Evolutionary conservation across 306 rosid species (phyloP).

Genomic region (Trichosanthes cucumerina): DNA sequence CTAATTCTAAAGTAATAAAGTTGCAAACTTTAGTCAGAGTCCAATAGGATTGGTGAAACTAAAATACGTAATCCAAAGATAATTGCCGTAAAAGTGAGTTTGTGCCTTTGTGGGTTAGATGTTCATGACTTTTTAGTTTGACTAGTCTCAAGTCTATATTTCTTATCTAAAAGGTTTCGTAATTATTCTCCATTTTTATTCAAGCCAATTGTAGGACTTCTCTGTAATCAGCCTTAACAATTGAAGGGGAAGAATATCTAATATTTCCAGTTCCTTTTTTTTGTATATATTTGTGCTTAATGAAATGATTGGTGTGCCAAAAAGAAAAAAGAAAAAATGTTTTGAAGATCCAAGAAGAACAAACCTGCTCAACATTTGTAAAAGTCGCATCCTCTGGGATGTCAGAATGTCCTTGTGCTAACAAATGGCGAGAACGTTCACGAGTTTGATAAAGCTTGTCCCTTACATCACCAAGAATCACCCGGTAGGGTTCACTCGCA

Average conservation of each 20-base stretch:
- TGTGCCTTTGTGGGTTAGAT: not conserved
- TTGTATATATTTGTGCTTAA: not conserved
- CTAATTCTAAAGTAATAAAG: not conserved
- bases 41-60: not conserved
- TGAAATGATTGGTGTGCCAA: not conserved
- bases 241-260: not conserved
- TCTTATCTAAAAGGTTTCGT: not conserved
- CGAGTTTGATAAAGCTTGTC: slow-evolving; percentile 95
- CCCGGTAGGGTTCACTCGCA: slow-evolving; percentile 85
- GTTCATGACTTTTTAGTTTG: not conserved
- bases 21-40: not conserved
- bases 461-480: slow-evolving; percentile 80
- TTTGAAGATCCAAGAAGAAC: slow-evolving; percentile 5
- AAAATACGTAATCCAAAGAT: not conserved
- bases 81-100: not conserved
- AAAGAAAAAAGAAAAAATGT: not conserved
- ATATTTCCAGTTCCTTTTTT: not conserved
- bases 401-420: slow-evolving; percentile 71
- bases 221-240: not conserved
- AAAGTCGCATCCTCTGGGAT: slow-evolving; percentile 86
- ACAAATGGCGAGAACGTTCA: slow-evolving; percentile 83
- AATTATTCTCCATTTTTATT: slow-evolving; percentile 18
- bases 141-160: not conserved
- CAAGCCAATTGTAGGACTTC: not conserved
- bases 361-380: slow-evolving; percentile 75